phyloP scores from a whole-genome alignment of 257 asterid genomes.

The Rehmannia glutinosa region DNA sequence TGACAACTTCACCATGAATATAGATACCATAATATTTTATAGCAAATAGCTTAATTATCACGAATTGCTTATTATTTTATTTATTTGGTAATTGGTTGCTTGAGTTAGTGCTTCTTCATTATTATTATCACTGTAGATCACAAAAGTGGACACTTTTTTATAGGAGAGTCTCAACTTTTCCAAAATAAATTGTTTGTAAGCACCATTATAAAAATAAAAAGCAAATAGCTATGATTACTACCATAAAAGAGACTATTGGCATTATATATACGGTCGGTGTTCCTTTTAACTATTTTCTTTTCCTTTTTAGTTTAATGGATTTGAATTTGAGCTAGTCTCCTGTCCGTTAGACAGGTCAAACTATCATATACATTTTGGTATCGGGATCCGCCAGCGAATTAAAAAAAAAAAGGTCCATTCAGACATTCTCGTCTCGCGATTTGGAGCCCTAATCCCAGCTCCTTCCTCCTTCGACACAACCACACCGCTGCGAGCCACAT shows the following conservation, averaged over 20 bases:
- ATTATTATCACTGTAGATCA: neutral
- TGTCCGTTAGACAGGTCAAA: too few relatives aligned
- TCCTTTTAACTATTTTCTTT: too few relatives aligned
- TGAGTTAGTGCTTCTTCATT: neutral
- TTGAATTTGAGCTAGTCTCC: neutral
- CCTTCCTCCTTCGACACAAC: too few relatives aligned
- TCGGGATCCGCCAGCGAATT: too few relatives aligned
- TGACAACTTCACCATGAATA: neutral
- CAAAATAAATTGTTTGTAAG: neutral
- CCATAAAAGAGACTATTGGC: neutral
- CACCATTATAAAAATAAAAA: neutral
- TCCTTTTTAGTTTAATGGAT: neutral
- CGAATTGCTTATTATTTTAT: neutral
- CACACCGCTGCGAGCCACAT: too few relatives aligned
- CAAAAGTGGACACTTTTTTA: neutral
- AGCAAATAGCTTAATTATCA: neutral
- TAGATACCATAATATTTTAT: neutral
- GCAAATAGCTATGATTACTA: neutral
- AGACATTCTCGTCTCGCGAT: too few relatives aligned
- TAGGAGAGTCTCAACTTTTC: too few relatives aligned
- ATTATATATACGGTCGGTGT: too few relatives aligned
- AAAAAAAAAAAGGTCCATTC: too few relatives aligned
- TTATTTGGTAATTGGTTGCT: neutral
- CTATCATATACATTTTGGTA: too few relatives aligned
- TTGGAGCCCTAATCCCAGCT: too few relatives aligned